phyloP scores from a whole-genome alignment of 2,329 filamentous ascomycete genomes.

The Pseudomassariella vexata region DNA sequence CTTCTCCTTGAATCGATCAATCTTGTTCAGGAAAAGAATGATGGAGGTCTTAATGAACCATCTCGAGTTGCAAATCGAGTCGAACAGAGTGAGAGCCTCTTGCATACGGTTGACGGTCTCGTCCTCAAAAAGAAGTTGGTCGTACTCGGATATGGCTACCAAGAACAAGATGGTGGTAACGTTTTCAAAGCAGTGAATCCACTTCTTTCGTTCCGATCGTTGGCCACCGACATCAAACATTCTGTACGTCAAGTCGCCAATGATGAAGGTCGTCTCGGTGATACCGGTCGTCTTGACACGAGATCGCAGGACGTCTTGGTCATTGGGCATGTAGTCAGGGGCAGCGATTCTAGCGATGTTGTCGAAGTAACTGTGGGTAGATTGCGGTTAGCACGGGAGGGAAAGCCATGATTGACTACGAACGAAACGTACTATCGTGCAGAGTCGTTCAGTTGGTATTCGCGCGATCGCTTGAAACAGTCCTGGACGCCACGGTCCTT shows the following conservation, averaged over 20 bases:
- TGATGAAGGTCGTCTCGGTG: constrained; percentile 93
- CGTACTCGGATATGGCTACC: constrained; percentile 95
- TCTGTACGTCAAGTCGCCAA: constrained; percentile 87
- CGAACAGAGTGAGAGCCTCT: constrained; percentile 79
- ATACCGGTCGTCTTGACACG: constrained; percentile 98
- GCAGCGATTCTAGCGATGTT: constrained; percentile 86
- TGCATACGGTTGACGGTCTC: constrained; percentile 96
- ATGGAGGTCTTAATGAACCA: constrained; percentile 91
- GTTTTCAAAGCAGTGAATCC: constrained; percentile 99
- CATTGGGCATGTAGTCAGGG: constrained; percentile 89
- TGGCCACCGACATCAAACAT: constrained; percentile 98
- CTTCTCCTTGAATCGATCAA: constrained; percentile 85
- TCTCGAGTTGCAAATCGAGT: constrained; percentile 81
- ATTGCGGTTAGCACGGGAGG: neutral
- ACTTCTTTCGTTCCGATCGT: constrained; percentile 96
- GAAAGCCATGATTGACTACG: neutral
- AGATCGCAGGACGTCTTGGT: constrained; percentile 90
- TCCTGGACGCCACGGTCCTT: constrained; percentile 88
- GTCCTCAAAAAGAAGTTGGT: constrained; percentile 92
- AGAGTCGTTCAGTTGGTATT: constrained; percentile 95
- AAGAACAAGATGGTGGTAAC: constrained; percentile 95
- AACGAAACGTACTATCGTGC: constrained; percentile 75
- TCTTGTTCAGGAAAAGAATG: constrained; percentile 84
- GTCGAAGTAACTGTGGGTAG: constrained; percentile 76
- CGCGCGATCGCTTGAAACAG: constrained; percentile 91